These are phyloP conservation scores for Colletotrichum sp. DNA, from an alignment of 2,329 filamentous ascomycete species.

Conservation along the genomic window DNA sequence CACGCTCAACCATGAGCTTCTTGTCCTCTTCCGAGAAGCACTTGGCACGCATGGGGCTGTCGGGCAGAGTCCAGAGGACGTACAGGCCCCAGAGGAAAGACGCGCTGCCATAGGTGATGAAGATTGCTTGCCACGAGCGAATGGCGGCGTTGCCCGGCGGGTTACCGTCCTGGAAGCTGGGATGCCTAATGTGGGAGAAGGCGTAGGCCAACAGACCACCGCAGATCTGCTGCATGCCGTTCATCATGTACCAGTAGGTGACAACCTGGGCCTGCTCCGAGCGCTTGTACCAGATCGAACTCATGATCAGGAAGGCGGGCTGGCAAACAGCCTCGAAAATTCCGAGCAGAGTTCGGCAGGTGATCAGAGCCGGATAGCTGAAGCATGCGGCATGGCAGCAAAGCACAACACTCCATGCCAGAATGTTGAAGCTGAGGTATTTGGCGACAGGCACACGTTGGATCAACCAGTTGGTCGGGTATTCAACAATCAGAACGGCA, in stretches of 20 bases:
- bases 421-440: conserved; percentile 40
- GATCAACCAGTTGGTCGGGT: conserved; percentile 42
- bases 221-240: conserved; percentile 39
- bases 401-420: conserved; percentile 41
- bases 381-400: conserved; percentile 7
- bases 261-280: conserved; percentile 37
- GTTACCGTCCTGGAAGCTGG: neutral
- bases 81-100: conserved; percentile 38
- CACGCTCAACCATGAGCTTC: conserved; percentile 38
- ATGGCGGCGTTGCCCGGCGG: conserved; percentile 27
- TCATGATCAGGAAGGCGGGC: conserved; percentile 49
- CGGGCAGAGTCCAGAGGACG: conserved; percentile 46
- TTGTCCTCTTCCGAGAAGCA: conserved; percentile 36
- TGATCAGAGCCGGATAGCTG: conserved; percentile 43
- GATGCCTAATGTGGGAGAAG: conserved; percentile 31
- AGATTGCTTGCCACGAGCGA: conserved; percentile 45
- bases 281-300: conserved; percentile 33
- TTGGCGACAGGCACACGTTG: conserved; percentile 43
- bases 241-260: conserved; percentile 35
- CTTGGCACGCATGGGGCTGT: conserved; percentile 32
- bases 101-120: conserved; percentile 43
- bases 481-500: conserved; percentile 45
- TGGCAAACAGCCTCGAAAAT: conserved; percentile 49
- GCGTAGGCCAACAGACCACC: conserved; percentile 45
- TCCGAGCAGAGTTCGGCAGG: conserved; percentile 47